Conservation (phyloP, 2,329 filamentous ascomycete species). For the Epichloe brachyelytri region DNA sequence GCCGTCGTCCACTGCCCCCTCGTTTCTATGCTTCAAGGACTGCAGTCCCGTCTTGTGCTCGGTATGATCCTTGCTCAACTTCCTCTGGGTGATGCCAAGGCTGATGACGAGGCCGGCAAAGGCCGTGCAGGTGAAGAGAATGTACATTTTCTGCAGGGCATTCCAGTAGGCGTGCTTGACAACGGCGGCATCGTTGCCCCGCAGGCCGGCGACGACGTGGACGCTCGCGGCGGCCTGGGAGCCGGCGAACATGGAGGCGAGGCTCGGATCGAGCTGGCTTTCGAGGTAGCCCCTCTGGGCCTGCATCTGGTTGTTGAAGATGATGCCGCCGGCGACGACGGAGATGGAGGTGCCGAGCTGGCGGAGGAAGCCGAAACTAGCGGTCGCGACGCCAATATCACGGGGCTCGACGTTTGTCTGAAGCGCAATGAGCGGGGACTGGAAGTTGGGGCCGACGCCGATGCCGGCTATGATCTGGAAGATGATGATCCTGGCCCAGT, state of each 20-base stretch:
- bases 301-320: conserved; percentile 66
- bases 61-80: conserved; percentile 40
- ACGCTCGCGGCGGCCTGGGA: conserved; percentile 48
- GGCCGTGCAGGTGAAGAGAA: conserved; percentile 39
- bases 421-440: conserved; percentile 53
- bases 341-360: conserved; percentile 56
- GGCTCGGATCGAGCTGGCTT: conserved; percentile 34
- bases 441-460: conserved; percentile 56
- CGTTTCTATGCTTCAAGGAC: conserved; percentile 22
- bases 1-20: conserved; percentile 6
- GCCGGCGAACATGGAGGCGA: conserved; percentile 42
- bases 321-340: conserved; percentile 62
- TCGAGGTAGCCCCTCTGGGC: conserved; percentile 35
- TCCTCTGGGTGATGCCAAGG: conserved; percentile 33
- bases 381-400: conserved; percentile 56
- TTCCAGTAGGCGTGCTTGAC: conserved; percentile 35
- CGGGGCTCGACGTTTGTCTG: conserved; percentile 48
- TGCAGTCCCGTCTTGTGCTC: conserved; percentile 46
- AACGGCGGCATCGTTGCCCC: conserved; percentile 27
- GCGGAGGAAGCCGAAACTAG: conserved; percentile 54
- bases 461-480: conserved; percentile 52
- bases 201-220: conserved; percentile 39
- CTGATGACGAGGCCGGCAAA: conserved; percentile 34
- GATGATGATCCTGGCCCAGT: conserved; percentile 43
- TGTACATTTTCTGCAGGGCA: conserved; percentile 42